Base-by-base conservation (phyloP, 352 stramenopile genomes). In the Globisporangium ultimum region DNA sequence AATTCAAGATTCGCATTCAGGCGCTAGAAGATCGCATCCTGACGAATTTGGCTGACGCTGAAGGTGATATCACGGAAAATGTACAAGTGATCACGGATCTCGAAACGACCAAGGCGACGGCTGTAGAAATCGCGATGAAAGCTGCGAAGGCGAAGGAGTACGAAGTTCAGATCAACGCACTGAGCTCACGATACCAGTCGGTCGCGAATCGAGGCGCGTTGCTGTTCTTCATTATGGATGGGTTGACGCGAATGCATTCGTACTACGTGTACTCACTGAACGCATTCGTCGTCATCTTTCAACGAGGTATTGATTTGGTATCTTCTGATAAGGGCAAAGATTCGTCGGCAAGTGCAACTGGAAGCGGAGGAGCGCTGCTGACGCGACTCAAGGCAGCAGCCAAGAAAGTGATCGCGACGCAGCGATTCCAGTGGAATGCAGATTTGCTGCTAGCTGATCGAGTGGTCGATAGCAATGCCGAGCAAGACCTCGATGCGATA, bases 231-330 rank as follows among this genome's bases (percentile, higher is more conserved):
- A 70, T 98, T 46, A 97, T 98, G 85, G 93, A 97, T 63, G 85
- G 88, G 10, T 71, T 98, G 38, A 61, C 91, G 46, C 96, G 93
- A 34, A 91, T 98, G 53, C 92, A 98, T 63, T 83, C 91, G 52
- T 98, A 98, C 71, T 98, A 98, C 63, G 93, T 97, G 53, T 98
- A 98, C 62, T 98, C 89, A 14, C 74, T 98, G 24, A 97, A 96
- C 56, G 91, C 95, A 5, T 98, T 98, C 66, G 94, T 97, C 11
- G 87, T 95, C 18, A 97, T 98, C 59, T 97, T 98, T 63, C 92
- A 98, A 56, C 90, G 96, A 21, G 95, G 89, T 48, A 98, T 98
- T 38, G 93, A 98, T 56, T 52, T 93, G 9, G 89, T 97, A 17
- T 76, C 80, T 2, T 58, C 52, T 0, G 70, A 84, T 13, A 84